Evolutionary conservation across 2,329 filamentous ascomycete genomes (phyloP).

Genomic region (Fusarium graminum): DNA sequence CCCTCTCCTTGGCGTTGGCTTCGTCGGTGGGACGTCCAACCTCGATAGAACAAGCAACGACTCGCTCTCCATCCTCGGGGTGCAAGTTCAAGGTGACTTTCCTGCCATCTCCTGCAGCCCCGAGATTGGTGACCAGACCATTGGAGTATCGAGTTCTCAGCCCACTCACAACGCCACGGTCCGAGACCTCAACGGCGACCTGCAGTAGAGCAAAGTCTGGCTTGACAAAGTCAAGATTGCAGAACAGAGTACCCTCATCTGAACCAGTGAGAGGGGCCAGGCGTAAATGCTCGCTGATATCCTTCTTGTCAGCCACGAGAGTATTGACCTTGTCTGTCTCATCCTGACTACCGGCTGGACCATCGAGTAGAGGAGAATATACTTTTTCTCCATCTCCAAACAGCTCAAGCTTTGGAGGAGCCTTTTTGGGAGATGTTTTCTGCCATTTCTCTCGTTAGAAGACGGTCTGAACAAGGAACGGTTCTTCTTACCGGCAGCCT

Average conservation of each 20-base stretch:
- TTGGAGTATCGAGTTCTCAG: neutral
- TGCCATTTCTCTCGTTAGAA: no score
- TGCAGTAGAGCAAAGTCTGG: neutral
- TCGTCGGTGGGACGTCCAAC: neutral
- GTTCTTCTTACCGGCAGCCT: neutral
- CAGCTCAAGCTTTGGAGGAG: neutral
- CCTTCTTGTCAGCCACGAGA: neutral
- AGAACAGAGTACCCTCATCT: neutral
- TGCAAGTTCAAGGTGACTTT: neutral
- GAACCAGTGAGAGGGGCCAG: neutral
- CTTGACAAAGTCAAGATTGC: constrained; percentile 11
- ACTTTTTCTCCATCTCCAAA: neutral
- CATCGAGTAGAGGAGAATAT: neutral
- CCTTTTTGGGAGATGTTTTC: neutral
- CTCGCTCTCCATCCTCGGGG: neutral
- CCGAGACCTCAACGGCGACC: neutral
- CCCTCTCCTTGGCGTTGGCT: neutral
- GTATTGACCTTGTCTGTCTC: neutral
- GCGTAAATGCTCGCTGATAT: neutral
- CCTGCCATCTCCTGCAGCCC: neutral
- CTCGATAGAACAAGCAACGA: constrained; percentile 1
- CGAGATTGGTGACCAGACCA: neutral
- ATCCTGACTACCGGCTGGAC: neutral
- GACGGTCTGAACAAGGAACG: no score
- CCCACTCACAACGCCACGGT: neutral